A percentile compares a stretch with the other conserved stretches of the same genome.
These are phyloP conservation scores for Mallotus nudiflorus DNA, from an alignment of 345 rosid genomes.

Conservation along the genomic window DNA sequence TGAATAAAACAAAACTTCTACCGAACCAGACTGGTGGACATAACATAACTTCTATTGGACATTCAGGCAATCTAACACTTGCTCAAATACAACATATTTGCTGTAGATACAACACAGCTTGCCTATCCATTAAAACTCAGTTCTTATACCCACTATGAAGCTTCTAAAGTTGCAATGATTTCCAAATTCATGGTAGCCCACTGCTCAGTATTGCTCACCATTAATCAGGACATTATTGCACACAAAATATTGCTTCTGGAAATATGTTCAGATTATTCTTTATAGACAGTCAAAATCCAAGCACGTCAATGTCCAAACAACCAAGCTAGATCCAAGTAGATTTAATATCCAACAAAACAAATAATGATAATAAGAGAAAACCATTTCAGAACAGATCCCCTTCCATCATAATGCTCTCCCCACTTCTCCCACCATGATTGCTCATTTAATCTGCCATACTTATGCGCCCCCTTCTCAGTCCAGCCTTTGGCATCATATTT, in stretches of 20 bases:
- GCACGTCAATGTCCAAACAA: background rate
- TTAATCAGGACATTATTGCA: background rate
- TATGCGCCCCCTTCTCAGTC: conserved; percentile 99
- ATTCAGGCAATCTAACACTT: background rate
- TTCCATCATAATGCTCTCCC: conserved; percentile 99
- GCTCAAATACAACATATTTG: background rate
- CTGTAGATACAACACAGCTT: background rate
- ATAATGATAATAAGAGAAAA: conserved; percentile 24
- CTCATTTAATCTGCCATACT: conserved; percentile 92
- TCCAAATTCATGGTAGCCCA: background rate
- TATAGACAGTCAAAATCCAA: background rate
- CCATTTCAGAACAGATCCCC: conserved; percentile 99
- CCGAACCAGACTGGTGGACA: background rate
- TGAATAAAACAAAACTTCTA: no score
- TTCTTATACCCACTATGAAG: background rate
- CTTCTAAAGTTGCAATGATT: background rate
- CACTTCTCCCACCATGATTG: conserved; percentile 99
- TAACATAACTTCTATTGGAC: background rate
- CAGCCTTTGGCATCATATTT: conserved; percentile 98
- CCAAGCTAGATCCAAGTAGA: background rate
- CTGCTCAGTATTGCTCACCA: background rate
- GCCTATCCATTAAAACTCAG: background rate
- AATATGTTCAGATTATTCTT: background rate
- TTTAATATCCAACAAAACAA: background rate
- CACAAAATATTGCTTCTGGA: background rate